Evolutionary conservation across 2,329 filamentous ascomycete genomes (phyloP).

Genomic region (Sporothrix brasiliensis): DNA sequence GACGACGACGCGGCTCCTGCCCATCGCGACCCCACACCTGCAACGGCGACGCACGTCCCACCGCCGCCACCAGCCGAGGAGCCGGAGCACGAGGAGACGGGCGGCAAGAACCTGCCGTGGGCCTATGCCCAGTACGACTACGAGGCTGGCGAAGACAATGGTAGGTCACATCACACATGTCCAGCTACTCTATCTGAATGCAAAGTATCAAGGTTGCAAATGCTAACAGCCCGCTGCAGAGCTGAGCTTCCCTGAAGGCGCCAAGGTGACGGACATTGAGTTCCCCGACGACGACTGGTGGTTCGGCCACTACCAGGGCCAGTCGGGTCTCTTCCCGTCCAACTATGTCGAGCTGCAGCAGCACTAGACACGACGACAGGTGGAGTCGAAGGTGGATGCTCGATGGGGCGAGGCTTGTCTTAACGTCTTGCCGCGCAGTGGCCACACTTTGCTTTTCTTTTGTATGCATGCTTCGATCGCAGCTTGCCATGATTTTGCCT

Average conservation of each 20-base stretch:
- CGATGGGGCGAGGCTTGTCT: too few species aligned
- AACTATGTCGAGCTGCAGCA: conserved; percentile 66
- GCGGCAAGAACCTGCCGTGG: conserved; percentile 55
- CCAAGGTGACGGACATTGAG: conserved; percentile 78
- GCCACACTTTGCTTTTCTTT: not conserved
- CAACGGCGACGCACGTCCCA: conserved; percentile 34
- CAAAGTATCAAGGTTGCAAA: not conserved
- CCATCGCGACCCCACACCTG: conserved; percentile 39
- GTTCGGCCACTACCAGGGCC: conserved; percentile 82
- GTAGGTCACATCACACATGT: conserved; percentile 46
- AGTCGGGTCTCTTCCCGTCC: conserved; percentile 79
- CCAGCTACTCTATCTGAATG: not conserved
- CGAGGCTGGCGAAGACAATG: conserved; percentile 94
- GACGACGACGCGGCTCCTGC: conserved; percentile 44
- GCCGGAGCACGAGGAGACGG: conserved; percentile 45
- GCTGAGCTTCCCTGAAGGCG: conserved; percentile 84
- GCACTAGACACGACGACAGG: conserved; percentile 8
- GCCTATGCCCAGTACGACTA: conserved; percentile 94
- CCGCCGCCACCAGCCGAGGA: conserved; percentile 46
- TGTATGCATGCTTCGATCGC: not conserved
- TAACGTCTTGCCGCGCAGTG: not conserved
- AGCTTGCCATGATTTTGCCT: not conserved
- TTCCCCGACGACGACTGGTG: conserved; percentile 99
- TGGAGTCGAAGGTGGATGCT: not conserved
- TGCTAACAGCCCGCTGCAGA: conserved; percentile 52